These are phyloP conservation scores for Thermothielavioides terrestris DNA, from an alignment of 495 filamentous ascomycete genomes.

Conservation along the genomic window DNA sequence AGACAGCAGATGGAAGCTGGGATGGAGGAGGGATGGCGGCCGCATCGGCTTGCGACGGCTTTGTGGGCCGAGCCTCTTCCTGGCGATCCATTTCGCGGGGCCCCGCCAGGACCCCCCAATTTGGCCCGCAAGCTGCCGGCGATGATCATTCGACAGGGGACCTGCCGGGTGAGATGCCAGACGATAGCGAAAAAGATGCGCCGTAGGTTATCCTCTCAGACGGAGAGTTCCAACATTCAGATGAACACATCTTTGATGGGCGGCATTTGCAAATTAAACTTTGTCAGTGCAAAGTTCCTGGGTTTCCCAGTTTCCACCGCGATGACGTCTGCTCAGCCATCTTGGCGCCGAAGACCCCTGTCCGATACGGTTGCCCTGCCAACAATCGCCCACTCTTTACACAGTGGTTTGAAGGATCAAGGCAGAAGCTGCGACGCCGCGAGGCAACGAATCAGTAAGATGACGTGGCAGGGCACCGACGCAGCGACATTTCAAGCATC, in stretches of 20 bases:
- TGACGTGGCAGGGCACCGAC: slow-evolving; percentile 6
- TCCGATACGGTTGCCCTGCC: slow-evolving; percentile 32
- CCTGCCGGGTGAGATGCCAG: no score
- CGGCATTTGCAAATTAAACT: no score
- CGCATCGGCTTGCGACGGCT: slow-evolving; percentile 26
- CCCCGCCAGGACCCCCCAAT: slow-evolving; percentile 1
- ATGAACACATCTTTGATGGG: no score
- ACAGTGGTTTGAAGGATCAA: background rate
- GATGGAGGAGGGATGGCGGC: slow-evolving; percentile 8
- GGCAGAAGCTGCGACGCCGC: background rate
- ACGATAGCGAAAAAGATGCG: no score
- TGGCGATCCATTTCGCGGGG: slow-evolving; percentile 6
- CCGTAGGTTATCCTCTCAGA: no score
- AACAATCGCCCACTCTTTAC: slow-evolving; percentile 26
- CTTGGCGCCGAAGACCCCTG: background rate
- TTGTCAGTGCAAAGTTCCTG: no score
- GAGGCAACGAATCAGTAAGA: slow-evolving; percentile 6
- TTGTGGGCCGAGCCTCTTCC: slow-evolving; percentile 12
- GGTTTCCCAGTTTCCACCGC: background rate
- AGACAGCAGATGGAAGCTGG: background rate
- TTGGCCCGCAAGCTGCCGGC: slow-evolving; percentile 1
- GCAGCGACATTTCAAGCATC: background rate
- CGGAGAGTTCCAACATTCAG: no score
- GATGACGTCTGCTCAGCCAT: background rate
- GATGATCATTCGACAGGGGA: background rate